Base-by-base conservation (phyloP, 192 early-diverging fungal genomes). In the Lunasporangiospora selenospora region DNA sequence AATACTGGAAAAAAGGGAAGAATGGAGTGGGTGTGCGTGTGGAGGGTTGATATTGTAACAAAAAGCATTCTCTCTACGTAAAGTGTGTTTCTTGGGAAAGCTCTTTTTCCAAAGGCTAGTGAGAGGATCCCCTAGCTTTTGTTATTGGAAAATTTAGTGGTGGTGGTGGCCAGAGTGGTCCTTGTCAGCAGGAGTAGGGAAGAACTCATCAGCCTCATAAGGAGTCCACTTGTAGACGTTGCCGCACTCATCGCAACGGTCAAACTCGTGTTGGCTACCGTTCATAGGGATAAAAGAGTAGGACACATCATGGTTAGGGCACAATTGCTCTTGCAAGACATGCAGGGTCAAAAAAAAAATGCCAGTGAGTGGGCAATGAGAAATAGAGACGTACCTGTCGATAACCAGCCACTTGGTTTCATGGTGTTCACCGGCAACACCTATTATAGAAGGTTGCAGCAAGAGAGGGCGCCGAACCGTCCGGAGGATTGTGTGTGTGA, bases 181-280 rank as follows among this genome's bases (percentile, higher is more conserved):
- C n/a, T n/a, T n/a, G 9, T n/a, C n/a, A n/a, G n/a, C n/a, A 52
- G 62, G 32, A 62, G 55, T 60, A 30, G 73, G 66, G 58, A 80
- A 80, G 63, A 79, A 62, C 71, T 67, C 65, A 59, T 67, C 65
- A 49, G 56, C 33, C 57, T 67, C 65, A 24, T 67, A 67, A 16
- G 65, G 56, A 54, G 65, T 33, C 65, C 65, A 67, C 65, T 90
- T 88, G 80, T 76, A 93, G 46, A 82, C 88, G 67, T 81, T 85
- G 69, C 97, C 97, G 76, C 97, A 99, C 81, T 96, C 89, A 32
- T 91, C 92, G 88, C 97, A 99, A 67, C 95, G 91, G 73, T 97
- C 92, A 62, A 93, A 83, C 38, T 88, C 88, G 63, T 89, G 86
- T 46, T 65, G 36, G n/a, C n/a, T n/a, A n/a, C n/a, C n/a, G n/a